phyloP scores from a whole-genome alignment of 192 early-diverging fungal genomes.

The Coemansia sp. region DNA sequence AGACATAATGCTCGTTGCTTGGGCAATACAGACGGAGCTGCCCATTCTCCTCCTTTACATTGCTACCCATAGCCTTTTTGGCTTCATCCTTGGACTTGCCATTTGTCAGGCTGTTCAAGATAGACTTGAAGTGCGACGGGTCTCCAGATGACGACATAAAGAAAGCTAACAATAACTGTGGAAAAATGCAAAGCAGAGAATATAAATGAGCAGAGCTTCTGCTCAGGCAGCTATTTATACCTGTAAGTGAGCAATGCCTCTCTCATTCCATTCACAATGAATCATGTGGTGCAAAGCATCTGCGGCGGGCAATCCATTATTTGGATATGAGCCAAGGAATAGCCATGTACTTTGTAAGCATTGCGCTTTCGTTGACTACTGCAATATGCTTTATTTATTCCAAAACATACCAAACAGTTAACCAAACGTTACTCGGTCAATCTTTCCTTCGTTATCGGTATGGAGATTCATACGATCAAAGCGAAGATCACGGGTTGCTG shows the following conservation, averaged over 20 bases:
- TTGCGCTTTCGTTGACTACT: too few species aligned
- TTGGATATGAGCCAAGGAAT: too few species aligned
- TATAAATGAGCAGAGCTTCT: too few species aligned
- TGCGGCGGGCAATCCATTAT: too few species aligned
- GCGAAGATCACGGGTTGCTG: conserved; percentile 34
- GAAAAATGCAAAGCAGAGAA: neutral
- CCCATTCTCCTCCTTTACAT: conserved; percentile 4
- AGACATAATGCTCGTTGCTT: conserved; percentile 5
- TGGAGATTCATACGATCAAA: conserved; percentile 28
- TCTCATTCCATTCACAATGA: too few species aligned
- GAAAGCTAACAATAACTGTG: neutral
- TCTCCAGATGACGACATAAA: neutral
- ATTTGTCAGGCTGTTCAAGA: conserved; percentile 6
- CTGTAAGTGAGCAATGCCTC: too few species aligned
- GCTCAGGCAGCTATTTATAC: too few species aligned
- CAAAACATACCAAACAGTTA: neutral
- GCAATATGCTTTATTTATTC: too few species aligned
- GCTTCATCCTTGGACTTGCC: conserved; percentile 13
- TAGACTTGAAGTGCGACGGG: conserved; percentile 2
- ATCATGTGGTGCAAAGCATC: too few species aligned
- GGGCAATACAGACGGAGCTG: conserved; percentile 16
- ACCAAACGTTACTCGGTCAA: conserved; percentile 7
- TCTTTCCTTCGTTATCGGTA: conserved; percentile 17
- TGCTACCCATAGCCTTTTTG: conserved; percentile 4
- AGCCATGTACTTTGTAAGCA: too few species aligned